Base-by-base conservation (phyloP, 2,329 filamentous ascomycete species). In the Botrytis elliptica region DNA sequence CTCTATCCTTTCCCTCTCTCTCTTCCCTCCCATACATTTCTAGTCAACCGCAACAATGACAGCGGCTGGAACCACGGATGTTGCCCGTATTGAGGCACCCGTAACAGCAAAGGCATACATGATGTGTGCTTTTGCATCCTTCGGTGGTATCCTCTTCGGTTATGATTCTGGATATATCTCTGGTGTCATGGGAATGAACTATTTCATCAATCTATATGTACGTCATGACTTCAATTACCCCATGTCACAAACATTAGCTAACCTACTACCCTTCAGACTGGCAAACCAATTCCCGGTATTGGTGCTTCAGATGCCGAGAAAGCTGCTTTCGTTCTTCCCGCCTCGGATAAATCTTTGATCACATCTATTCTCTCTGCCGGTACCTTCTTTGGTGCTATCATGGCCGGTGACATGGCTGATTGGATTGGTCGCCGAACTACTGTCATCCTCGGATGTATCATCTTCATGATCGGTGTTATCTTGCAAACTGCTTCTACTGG, bases 81-180 rank as follows among this genome's bases (percentile, higher is more conserved):
- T 93, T n/a, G 84, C 85, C 77, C 85, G 86, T 76, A 87, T 92
- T 80, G 90, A 92, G 85, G 90, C 90, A 20, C 90, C 90, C 77
- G 87, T 92, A 78, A 92, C 90, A 77, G 83, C 88, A 83, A 90
- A 90, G 85, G 90, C 90, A 73, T 92, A 92, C 82, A 75, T 91
- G 69, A 87, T 92, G 80, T 92, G 90, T 82, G 90, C 89, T 76
- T 92, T 92, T 76, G 90, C 90, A 75, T 89, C 90, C 49, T 91
- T 92, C 75, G 90, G 90, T 79, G 90, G 89, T 82, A 79, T 80
- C 73, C 78, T 80, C 77, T 81, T 81, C 83, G 92, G 92, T 68
- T 94, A 92, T 83, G 92, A 94, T 79, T 92, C 91, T 60, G 92
- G 92, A 78, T 92, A 92, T 84, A 92, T 93, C 85, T 90, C 89